Conservation (phyloP, 2,329 filamentous ascomycete species). For the Phoma sp. region DNA sequence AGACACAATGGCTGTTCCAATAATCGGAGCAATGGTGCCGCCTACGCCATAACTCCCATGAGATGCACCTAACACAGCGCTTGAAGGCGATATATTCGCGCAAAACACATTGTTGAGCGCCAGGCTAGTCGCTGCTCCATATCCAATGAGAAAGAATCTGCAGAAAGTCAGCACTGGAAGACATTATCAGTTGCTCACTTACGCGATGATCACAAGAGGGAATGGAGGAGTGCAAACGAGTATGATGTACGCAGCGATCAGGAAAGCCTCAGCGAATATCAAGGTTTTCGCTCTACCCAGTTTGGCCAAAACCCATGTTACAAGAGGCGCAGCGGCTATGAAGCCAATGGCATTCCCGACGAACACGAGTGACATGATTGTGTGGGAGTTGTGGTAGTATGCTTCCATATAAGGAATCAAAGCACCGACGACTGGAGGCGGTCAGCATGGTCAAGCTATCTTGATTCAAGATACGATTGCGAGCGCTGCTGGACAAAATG, state of each 20-base stretch:
- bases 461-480: background rate
- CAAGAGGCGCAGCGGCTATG: constrained; percentile 72
- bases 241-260: constrained; percentile 68
- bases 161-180: constrained; percentile 12
- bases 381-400: constrained; percentile 78
- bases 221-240: constrained; percentile 75
- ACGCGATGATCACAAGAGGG: constrained; percentile 64
- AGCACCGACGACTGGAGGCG: constrained; percentile 66
- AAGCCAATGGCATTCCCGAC: constrained; percentile 79
- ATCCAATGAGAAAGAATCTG: constrained; percentile 71
- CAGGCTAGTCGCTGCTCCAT: constrained; percentile 58
- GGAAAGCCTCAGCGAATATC: constrained; percentile 62
- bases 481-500: too few species aligned
- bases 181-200: constrained; percentile 18
- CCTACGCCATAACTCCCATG: constrained; percentile 68
- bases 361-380: constrained; percentile 81
- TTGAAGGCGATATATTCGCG: constrained; percentile 60
- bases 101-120: constrained; percentile 65
- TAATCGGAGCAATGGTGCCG: constrained; percentile 68
- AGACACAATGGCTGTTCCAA: constrained; percentile 76
- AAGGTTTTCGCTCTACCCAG: constrained; percentile 71
- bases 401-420: constrained; percentile 81
- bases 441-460: constrained; percentile 12
- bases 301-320: constrained; percentile 67
- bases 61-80: constrained; percentile 63